phyloP scores from a whole-genome alignment of 2,329 filamentous ascomycete species.

The Ophiostoma angusticollis region DNA sequence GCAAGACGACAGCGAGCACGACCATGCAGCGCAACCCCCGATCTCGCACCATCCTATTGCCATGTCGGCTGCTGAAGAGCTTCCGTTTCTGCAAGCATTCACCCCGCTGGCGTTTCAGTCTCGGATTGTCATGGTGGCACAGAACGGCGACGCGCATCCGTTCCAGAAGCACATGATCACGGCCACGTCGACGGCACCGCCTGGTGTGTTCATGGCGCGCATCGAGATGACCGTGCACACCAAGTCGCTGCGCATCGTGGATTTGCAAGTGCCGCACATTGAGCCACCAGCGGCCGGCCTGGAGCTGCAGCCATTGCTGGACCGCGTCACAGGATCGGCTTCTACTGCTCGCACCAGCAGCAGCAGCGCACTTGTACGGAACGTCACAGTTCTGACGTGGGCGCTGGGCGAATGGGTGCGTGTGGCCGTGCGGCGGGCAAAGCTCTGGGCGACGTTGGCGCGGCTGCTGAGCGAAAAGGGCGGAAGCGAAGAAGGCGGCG shows the following conservation, averaged over 20 bases:
- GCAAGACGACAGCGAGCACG: conserved; percentile 20
- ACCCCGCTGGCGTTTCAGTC: conserved; percentile 53
- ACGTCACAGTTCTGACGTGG: conserved; percentile 50
- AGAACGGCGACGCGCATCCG: conserved; percentile 15
- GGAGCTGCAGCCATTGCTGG: conserved; percentile 44
- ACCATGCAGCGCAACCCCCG: conserved; percentile 22
- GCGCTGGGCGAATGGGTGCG: conserved; percentile 58
- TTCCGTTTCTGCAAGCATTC: conserved; percentile 59
- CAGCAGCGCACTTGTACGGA: conserved; percentile 33
- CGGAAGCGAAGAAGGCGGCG: not conserved
- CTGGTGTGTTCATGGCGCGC: conserved; percentile 43
- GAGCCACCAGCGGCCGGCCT: conserved; percentile 40
- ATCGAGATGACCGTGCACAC: conserved; percentile 47
- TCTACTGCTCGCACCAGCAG: conserved; percentile 13
- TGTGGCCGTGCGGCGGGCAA: conserved; percentile 44
- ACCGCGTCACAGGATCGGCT: conserved; percentile 21
- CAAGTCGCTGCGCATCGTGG: conserved; percentile 35
- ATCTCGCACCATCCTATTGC: conserved; percentile 53
- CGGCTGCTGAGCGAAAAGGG: conserved; percentile 29
- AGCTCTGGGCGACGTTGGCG: conserved; percentile 47
- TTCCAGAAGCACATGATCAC: conserved; percentile 45
- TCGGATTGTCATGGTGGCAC: conserved; percentile 32
- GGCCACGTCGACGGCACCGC: conserved; percentile 30
- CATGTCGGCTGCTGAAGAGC: conserved; percentile 49
- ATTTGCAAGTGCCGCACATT: conserved; percentile 40